Conservation (phyloP, 2,329 filamentous ascomycete genomes). For the Neopestalotiopsis rosae region DNA sequence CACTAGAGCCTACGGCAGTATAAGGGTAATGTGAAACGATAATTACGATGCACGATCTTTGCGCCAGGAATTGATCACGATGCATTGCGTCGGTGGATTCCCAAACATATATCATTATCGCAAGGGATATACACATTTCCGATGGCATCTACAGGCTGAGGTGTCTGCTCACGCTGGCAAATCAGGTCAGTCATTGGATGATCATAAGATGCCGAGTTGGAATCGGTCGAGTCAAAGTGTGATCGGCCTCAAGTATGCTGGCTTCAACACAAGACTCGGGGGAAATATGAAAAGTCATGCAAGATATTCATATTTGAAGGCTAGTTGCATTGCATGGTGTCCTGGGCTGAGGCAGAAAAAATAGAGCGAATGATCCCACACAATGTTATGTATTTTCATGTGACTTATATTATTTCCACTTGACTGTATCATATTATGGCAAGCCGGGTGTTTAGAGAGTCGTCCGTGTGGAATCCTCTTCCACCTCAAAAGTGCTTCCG, state of each 20-base stretch:
- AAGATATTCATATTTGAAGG: not conserved
- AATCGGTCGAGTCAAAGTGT: not conserved
- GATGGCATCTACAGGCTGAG: not conserved
- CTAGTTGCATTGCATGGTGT: constrained; percentile 1
- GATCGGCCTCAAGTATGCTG: not conserved
- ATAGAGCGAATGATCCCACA: not conserved
- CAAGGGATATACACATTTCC: not conserved
- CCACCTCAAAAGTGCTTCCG: too few relatives aligned
- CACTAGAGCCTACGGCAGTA: constrained; percentile 51
- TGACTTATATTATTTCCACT: not conserved
- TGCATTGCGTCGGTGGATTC: constrained; percentile 1
- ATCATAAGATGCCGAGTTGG: not conserved
- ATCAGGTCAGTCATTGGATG: too few relatives aligned
- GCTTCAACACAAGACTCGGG: not conserved
- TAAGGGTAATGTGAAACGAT: constrained; percentile 27
- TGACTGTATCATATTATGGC: not conserved
- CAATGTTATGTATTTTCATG: not conserved
- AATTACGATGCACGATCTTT: constrained; percentile 20
- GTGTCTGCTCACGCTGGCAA: not conserved
- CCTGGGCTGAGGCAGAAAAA: constrained; percentile 2
- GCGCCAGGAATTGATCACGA: not conserved
- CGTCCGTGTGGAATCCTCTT: too few relatives aligned
- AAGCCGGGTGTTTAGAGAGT: too few relatives aligned
- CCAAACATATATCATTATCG: not conserved
- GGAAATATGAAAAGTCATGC: not conserved